Conservation (phyloP, 2,329 filamentous ascomycete species). For the Colletotrichum chlorophyti region DNA sequence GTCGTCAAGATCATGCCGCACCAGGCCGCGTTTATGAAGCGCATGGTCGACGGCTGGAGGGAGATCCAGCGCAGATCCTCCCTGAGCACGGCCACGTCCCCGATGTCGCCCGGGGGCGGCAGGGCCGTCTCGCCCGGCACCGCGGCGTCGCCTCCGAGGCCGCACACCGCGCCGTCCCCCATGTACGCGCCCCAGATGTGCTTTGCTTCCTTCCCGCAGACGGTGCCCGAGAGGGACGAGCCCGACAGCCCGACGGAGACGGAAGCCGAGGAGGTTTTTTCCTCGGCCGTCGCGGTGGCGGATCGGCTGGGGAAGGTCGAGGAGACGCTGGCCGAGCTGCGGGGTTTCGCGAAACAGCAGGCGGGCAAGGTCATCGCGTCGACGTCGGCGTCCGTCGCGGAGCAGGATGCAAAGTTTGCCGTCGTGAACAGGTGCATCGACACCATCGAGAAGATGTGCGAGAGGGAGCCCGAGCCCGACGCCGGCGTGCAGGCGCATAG, state of each 20-base stretch:
- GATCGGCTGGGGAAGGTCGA: slow-evolving; percentile 7
- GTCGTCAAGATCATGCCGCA: slow-evolving; percentile 25
- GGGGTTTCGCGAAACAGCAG: slow-evolving; percentile 11
- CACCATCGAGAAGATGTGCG: slow-evolving; percentile 15
- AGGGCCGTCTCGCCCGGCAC: not conserved
- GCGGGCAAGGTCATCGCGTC: slow-evolving; percentile 4
- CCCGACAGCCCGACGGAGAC: slow-evolving; percentile 5
- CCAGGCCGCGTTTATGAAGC: slow-evolving; percentile 25
- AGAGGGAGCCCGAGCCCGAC: slow-evolving; percentile 3
- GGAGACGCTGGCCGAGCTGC: slow-evolving; percentile 13
- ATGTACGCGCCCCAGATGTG: slow-evolving; percentile 7
- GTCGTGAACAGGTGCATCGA: slow-evolving; percentile 21
- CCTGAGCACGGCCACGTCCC: not conserved
- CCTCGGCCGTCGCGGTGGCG: not conserved
- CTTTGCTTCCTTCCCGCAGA: slow-evolving; percentile 19
- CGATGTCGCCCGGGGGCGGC: not conserved
- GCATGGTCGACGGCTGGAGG: slow-evolving; percentile 22
- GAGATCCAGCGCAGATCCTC: slow-evolving; percentile 20
- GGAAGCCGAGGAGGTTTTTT: not conserved
- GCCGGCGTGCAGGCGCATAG: not conserved
- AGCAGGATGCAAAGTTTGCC: slow-evolving; percentile 2
- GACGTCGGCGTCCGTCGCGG: not conserved
- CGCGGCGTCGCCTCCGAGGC: not conserved
- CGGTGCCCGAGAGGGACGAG: slow-evolving; percentile 9
- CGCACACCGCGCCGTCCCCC: slow-evolving; percentile 13